phyloP scores from a whole-genome alignment of 2,329 filamentous ascomycete species.

The Dryadomyces quercus-mongolicae region DNA sequence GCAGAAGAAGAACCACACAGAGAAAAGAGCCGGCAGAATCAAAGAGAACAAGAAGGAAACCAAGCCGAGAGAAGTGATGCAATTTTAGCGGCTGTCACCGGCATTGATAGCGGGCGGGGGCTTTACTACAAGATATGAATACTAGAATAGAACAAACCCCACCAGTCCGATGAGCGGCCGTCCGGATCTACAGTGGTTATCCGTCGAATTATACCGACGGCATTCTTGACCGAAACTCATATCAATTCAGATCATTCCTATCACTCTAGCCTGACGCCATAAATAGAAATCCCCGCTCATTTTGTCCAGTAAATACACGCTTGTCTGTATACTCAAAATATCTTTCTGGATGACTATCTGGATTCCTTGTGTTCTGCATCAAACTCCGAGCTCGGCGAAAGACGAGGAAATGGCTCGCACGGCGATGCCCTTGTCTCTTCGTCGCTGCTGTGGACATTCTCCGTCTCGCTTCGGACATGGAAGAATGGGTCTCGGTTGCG shows the following conservation, averaged over 20 bases:
- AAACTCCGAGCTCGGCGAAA: no score
- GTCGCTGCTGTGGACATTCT: neutral
- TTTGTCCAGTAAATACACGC: no score
- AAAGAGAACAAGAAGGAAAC: neutral
- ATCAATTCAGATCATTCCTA: neutral
- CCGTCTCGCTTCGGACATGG: conserved; percentile 14
- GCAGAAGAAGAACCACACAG: neutral
- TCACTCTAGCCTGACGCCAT: no score
- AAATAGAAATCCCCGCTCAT: no score
- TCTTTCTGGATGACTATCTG: no score
- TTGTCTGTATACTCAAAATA: no score
- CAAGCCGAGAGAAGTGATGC: neutral
- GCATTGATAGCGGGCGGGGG: no score
- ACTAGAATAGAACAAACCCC: no score
- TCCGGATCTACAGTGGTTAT: neutral
- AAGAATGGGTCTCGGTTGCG: conserved; percentile 18
- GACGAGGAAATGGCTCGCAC: no score
- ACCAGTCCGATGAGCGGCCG: neutral
- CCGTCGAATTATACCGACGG: neutral
- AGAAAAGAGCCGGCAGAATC: neutral
- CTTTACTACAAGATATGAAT: no score
- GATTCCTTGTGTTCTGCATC: no score
- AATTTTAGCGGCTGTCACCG: neutral
- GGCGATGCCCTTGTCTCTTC: neutral
- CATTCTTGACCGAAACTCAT: neutral